Evolutionary conservation across 768 basidiomycete genomes (phyloP).

Genomic region (Leucosporidium scottii): DNA sequence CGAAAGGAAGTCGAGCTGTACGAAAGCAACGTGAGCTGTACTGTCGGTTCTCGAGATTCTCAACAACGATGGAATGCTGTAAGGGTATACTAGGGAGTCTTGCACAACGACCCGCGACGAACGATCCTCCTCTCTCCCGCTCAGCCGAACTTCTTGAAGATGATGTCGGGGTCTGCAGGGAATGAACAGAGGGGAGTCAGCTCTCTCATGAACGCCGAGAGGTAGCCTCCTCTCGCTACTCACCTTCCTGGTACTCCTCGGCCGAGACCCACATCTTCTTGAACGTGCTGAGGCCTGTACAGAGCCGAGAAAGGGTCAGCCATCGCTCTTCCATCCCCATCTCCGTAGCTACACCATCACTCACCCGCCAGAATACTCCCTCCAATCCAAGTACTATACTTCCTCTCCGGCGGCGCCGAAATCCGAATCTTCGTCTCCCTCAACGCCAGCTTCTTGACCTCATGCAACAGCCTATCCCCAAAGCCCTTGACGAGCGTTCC

Average conservation of each 20-base stretch:
- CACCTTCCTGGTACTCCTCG: conserved; percentile 92
- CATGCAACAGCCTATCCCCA: conserved; percentile 89
- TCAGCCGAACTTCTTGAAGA: conserved; percentile 13
- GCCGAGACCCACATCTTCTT: conserved; percentile 92
- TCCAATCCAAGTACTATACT: conserved; percentile 57
- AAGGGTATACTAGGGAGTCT: too few relatives aligned
- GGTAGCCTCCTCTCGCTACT: background rate
- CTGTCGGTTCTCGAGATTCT: too few relatives aligned
- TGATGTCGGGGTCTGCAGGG: conserved; percentile 30
- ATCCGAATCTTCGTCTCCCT: conserved; percentile 91
- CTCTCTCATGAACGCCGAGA: too few relatives aligned
- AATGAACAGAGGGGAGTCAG: too few relatives aligned
- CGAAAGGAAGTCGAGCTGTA: too few relatives aligned
- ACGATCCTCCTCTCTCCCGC: too few relatives aligned
- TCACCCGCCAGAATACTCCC: conserved; percentile 3
- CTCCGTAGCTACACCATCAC: background rate
- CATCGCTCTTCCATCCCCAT: background rate
- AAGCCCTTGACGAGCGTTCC: conserved; percentile 88
- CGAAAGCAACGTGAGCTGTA: too few relatives aligned
- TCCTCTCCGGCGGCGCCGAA: conserved; percentile 85
- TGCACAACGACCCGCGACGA: too few relatives aligned
- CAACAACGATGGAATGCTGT: too few relatives aligned
- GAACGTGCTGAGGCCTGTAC: conserved; percentile 62
- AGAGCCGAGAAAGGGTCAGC: background rate
- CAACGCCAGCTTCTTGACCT: conserved; percentile 89